phyloP scores from a whole-genome alignment of 805 yeast species.

The Kodamaea neixiangensis region DNA sequence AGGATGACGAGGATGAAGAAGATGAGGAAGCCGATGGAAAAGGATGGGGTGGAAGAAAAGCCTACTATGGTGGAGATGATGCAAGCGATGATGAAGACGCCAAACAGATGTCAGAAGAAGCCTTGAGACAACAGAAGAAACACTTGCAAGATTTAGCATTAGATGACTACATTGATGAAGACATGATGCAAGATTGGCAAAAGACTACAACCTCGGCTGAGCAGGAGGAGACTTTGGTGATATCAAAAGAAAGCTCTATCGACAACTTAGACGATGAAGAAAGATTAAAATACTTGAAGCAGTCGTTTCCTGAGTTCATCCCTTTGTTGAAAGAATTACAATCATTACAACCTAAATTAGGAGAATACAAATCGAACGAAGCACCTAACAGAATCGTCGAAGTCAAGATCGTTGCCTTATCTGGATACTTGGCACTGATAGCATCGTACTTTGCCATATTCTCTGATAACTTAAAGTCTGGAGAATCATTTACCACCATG shows the following conservation, averaged over 20 bases:
- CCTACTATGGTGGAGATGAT: conserved; percentile 59
- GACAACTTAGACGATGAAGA: conserved; percentile 50
- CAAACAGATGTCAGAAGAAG: conserved; percentile 81
- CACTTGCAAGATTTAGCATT: conserved; percentile 68
- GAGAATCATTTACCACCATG: conserved; percentile 58
- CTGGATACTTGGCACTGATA: conserved; percentile 78
- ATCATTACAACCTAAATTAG: conserved; percentile 42
- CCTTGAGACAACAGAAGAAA: conserved; percentile 76
- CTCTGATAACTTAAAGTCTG: conserved; percentile 52
- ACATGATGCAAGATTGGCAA: conserved; percentile 77
- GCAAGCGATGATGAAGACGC: conserved; percentile 76
- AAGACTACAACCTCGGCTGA: conserved; percentile 50
- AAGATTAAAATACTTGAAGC: conserved; percentile 53
- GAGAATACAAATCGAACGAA: conserved; percentile 11
- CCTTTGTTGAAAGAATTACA: conserved; percentile 70
- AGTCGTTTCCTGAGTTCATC: conserved; percentile 78
- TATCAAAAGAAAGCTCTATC: conserved; percentile 18
- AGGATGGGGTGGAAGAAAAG: conserved; percentile 46
- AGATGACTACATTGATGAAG: conserved; percentile 65
- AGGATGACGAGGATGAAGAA: conserved; percentile 35
- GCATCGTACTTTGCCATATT: conserved; percentile 78
- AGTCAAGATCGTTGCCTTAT: conserved; percentile 67
- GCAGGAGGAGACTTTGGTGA: conserved; percentile 19
- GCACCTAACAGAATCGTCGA: conserved; percentile 35
- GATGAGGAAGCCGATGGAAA: conserved; percentile 29